Evolutionary conservation across 768 basidiomycete genomes (phyloP).

Genomic region (Russula ochroleuca): DNA sequence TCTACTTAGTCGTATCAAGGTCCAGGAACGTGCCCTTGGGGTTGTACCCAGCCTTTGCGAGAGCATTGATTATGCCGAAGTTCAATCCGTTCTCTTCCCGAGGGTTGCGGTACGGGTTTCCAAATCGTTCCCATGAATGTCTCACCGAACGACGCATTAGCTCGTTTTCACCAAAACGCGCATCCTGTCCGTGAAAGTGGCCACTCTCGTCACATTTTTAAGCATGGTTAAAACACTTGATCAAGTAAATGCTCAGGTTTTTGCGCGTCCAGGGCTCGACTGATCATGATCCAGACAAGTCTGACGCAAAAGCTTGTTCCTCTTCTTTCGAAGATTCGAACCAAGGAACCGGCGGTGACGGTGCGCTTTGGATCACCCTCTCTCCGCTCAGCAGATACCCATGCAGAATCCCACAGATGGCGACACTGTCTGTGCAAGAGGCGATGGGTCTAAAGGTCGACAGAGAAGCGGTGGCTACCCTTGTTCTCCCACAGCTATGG

Average conservation of each 20-base stretch:
- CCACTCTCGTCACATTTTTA: slow-evolving; percentile 76
- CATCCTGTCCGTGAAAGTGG: slow-evolving; percentile 86
- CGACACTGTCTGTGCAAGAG: slow-evolving; percentile 85
- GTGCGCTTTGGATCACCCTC: slow-evolving; percentile 40
- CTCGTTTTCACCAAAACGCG: slow-evolving; percentile 92
- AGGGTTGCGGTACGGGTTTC: slow-evolving; percentile 76
- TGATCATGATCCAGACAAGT: slow-evolving; percentile 48
- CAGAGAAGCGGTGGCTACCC: slow-evolving; percentile 68
- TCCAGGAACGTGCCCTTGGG: slow-evolving; percentile 87
- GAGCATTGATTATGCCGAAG: slow-evolving; percentile 90
- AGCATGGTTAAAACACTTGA: slow-evolving; percentile 87
- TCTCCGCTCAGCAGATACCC: not conserved
- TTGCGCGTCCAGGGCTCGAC: not conserved
- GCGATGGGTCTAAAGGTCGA: slow-evolving; percentile 96
- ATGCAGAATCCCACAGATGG: slow-evolving; percentile 52
- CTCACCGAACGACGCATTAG: slow-evolving; percentile 38
- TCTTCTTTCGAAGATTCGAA: slow-evolving; percentile 88
- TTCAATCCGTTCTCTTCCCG: slow-evolving; percentile 85
- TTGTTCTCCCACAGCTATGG: slow-evolving; percentile 70
- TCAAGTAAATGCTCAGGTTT: slow-evolving; percentile 47
- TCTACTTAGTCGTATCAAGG: slow-evolving; percentile 42
- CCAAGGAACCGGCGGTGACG: slow-evolving; percentile 94
- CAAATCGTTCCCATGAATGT: slow-evolving; percentile 5
- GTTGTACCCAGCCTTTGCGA: slow-evolving; percentile 86
- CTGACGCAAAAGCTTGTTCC: slow-evolving; percentile 96